Evolutionary conservation across 768 basidiomycete genomes (phyloP).

Genomic region (Mycena latifolia): DNA sequence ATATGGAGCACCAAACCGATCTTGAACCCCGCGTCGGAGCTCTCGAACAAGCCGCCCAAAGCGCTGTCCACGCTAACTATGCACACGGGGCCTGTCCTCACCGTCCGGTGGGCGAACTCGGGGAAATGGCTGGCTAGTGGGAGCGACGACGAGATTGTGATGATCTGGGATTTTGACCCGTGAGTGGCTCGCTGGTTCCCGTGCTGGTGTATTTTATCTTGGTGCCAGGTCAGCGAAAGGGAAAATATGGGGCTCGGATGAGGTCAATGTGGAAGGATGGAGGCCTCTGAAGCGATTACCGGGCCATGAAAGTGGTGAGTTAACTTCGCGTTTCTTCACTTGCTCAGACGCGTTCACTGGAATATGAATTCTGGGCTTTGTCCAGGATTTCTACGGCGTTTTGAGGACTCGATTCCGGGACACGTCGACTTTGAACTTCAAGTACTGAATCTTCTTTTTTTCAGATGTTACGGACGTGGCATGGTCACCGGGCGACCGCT

Average conservation of each 20-base stretch:
- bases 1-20: slow-evolving; percentile 99
- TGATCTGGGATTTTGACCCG: slow-evolving; percentile 99
- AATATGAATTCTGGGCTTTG: not conserved
- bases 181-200: slow-evolving; percentile 57
- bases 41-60: slow-evolving; percentile 82
- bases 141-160: slow-evolving; percentile 94
- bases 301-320: slow-evolving; percentile 92
- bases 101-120: slow-evolving; percentile 93
- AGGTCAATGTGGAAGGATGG: slow-evolving; percentile 98
- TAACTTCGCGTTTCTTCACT: not conserved
- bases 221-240: slow-evolving; percentile 65
- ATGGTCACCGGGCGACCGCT: slow-evolving; percentile 94
- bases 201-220: slow-evolving; percentile 7
- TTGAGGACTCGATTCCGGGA: not conserved
- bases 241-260: slow-evolving; percentile 94
- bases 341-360: slow-evolving; percentile 3
- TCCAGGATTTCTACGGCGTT: not conserved
- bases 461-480: slow-evolving; percentile 95
- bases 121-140: slow-evolving; percentile 96
- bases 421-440: not conserved
- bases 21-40: slow-evolving; percentile 77
- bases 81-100: slow-evolving; percentile 94
- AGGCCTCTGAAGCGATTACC: slow-evolving; percentile 92
- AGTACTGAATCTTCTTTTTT: not conserved
- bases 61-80: slow-evolving; percentile 91